A percentile compares a stretch with the other conserved stretches of the same genome.
These are phyloP conservation scores for Hyaloraphidium curvatum DNA, from an alignment of 192 early-diverging fungal species.

Conservation along the genomic window DNA sequence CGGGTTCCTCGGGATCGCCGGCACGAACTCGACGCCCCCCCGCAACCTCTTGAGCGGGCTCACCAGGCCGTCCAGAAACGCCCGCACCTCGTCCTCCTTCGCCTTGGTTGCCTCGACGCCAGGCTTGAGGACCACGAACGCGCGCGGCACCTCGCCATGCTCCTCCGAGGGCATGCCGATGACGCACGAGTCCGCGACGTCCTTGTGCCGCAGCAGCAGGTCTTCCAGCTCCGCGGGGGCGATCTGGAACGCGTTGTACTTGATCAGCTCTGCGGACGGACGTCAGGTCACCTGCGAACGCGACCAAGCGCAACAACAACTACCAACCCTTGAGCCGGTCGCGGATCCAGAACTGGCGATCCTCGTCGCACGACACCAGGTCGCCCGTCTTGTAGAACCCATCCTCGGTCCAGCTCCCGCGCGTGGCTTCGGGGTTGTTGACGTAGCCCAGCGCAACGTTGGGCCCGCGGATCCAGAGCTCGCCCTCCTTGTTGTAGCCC, in stretches of 20 bases:
- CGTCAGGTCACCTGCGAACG: too few relatives aligned
- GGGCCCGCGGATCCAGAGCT: neutral
- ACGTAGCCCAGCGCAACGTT: neutral
- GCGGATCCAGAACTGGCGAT: neutral
- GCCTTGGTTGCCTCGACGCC: neutral
- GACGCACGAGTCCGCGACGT: neutral
- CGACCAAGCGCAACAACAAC: too few relatives aligned
- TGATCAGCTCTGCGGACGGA: neutral
- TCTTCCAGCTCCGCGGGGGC: neutral
- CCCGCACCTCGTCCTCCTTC: neutral
- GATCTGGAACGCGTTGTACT: neutral
- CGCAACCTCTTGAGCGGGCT: neutral
- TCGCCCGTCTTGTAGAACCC: neutral
- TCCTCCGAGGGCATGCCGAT: neutral
- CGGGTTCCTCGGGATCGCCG: neutral
- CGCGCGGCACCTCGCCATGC: neutral
- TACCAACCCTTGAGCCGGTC: neutral
- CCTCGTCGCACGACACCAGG: neutral
- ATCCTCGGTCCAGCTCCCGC: neutral
- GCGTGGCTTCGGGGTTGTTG: neutral
- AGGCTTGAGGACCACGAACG: neutral
- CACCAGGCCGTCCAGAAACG: neutral
- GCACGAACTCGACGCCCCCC: neutral
- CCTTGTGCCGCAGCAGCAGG: neutral
- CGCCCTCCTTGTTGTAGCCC: neutral